These are phyloP conservation scores for Capsicum rhomboideum DNA, from an alignment of 257 asterid species.

Conservation along the genomic window DNA sequence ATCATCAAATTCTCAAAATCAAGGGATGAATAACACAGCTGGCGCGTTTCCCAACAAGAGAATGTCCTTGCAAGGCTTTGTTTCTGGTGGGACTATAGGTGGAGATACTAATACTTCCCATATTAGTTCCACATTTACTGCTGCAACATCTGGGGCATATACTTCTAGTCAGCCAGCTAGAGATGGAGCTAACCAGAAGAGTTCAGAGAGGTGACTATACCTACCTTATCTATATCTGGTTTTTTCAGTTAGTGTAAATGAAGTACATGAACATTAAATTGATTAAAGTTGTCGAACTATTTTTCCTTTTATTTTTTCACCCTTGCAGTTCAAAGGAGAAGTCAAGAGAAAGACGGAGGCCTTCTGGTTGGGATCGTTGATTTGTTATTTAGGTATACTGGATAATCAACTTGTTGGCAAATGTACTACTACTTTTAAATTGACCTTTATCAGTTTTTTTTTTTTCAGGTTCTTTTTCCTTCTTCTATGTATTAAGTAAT, in stretches of 20 bases:
- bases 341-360: slow-evolving; percentile 82
- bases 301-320: neutral
- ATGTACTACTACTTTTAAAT: neutral
- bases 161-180: slow-evolving; percentile 22
- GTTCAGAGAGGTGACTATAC: slow-evolving; percentile 45
- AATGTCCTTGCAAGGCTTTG: slow-evolving; percentile 67
- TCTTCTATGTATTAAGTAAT: neutral
- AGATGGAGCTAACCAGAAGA: slow-evolving; percentile 27
- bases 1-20: slow-evolving; percentile 67
- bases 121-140: slow-evolving; percentile 25
- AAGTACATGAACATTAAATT: neutral
- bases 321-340: slow-evolving; percentile 42
- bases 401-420: neutral
- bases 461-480: neutral
- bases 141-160: slow-evolving; percentile 28
- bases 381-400: neutral
- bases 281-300: neutral
- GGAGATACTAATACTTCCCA: slow-evolving; percentile 48
- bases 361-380: slow-evolving; percentile 94
- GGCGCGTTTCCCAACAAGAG: slow-evolving; percentile 36
- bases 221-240: neutral
- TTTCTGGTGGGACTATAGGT: slow-evolving; percentile 96
- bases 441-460: neutral
- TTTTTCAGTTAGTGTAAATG: neutral
- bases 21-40: slow-evolving; percentile 36